Evolutionary conservation across 768 basidiomycete genomes (phyloP), one percentile per base, ranked within the genome.

Genomic region (Lactarius sp.): DNA sequence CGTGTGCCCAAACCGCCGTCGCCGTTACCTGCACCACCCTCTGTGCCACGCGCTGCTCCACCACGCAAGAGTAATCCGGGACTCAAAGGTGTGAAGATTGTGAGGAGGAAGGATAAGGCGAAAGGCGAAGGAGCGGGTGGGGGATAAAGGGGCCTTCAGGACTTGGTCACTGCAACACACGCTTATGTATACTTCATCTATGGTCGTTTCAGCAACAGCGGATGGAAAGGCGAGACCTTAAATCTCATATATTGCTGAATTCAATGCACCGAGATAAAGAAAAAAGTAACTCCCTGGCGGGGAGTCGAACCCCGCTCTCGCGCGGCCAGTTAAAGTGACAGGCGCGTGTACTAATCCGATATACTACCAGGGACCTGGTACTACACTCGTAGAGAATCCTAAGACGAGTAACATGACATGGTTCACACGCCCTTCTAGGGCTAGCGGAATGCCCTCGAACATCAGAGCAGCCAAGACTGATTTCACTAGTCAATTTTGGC

Each of bases 271-370:
- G 6, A 20, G 7, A 5, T 7, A 1, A 37, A 42, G 53, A 42
- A n/a, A 56, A 47, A 47, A 13, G 6, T 2, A 27, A n/a, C 66
- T 67, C 66, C 66, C 78, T 79, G 76, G 77, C 76, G 75, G 76
- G 76, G 76, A 79, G 72, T 77, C 76, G 76, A 77, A 77, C 76
- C 76, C 76, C 77, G 77, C 76, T 77, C 70, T 77, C 75, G 75
- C 76, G 77, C 76, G 62, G 46, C 55, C 65, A 41, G 37, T 2
- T 2, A 6, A 49, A 10, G 16, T 64, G 63, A 64, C 63, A 64
- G 63, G 63, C 63, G 63, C 63, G 63, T 64, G 59, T 64, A 66
- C 62, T 66, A 64, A 64, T 63, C 65, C 65, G 65, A 66, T 66
- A 66, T 66, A 66, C 65, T 66, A 66, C 65, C 65, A 64, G 65